These are phyloP conservation scores for Mimosa bimucronata DNA, from an alignment of 306 rosid genomes.

Conservation along the genomic window DNA sequence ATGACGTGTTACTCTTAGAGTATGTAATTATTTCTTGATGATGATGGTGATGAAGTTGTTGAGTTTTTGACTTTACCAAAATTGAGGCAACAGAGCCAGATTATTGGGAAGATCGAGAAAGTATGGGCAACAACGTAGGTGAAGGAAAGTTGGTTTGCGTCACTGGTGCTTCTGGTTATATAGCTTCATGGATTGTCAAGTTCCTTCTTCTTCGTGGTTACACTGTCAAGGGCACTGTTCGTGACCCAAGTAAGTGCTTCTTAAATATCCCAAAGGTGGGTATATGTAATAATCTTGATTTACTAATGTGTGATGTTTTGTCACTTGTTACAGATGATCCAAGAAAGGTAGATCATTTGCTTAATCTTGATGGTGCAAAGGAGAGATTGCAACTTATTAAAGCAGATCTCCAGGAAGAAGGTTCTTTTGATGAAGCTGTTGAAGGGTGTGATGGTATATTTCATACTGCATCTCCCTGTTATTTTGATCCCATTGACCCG, in stretches of 20 bases:
- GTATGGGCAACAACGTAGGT: slow-evolving; percentile 33
- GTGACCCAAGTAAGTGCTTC: not conserved
- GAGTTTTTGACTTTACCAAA: not conserved
- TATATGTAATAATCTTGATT: too few species aligned
- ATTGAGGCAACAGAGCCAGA: not conserved
- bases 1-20: too few species aligned
- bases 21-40: too few species aligned
- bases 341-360: not conserved
- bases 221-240: slow-evolving; percentile 12
- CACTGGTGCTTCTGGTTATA: slow-evolving; percentile 59
- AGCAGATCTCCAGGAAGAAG: not conserved
- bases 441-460: not conserved
- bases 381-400: not conserved
- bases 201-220: slow-evolving; percentile 50
- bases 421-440: not conserved
- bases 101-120: not conserved
- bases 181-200: slow-evolving; percentile 63
- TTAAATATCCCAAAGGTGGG: too few species aligned
- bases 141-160: slow-evolving; percentile 50
- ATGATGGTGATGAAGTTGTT: not conserved
- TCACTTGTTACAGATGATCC: not conserved
- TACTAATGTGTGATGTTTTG: too few species aligned
- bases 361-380: not conserved
- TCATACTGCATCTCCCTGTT: not conserved
- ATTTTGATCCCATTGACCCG: not conserved